These are phyloP conservation scores for Cicer pinnatifidum DNA, from an alignment of 306 rosid species.

Conservation along the genomic window DNA sequence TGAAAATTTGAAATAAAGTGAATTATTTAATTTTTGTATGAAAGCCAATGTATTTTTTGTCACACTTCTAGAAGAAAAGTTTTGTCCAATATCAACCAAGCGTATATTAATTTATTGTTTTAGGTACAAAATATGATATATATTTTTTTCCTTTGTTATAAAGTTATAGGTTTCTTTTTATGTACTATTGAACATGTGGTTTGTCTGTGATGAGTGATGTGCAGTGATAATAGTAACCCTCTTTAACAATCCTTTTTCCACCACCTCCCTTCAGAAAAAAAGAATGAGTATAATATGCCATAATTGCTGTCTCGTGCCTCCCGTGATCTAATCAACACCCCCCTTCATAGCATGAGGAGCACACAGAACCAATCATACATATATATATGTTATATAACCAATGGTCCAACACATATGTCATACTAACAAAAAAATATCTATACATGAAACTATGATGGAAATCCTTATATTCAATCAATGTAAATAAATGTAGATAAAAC, in stretches of 20 bases:
- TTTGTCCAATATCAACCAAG: neutral
- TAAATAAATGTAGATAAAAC: conserved; percentile 13
- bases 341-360: conserved; percentile 38
- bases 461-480: conserved; percentile 21
- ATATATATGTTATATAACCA: neutral
- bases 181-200: conserved; percentile 36
- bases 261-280: neutral
- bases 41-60: neutral
- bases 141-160: neutral
- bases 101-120: neutral
- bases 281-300: conserved; percentile 40
- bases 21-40: neutral
- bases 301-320: conserved; percentile 70
- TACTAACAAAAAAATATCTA: conserved; percentile 9
- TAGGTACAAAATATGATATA: neutral
- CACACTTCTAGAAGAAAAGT: neutral
- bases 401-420: conserved; percentile 11
- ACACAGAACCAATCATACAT: conserved; percentile 50
- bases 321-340: conserved; percentile 54
- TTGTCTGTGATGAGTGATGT: conserved; percentile 23
- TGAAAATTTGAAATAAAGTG: neutral
- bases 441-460: conserved; percentile 25
- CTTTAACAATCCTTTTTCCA: conserved; percentile 10
- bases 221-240: conserved; percentile 19
- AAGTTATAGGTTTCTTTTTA: conserved; percentile 13